These are phyloP conservation scores for Chernovozyma aurita DNA, from an alignment of 1,139 yeast genomes.

Conservation along the genomic window DNA sequence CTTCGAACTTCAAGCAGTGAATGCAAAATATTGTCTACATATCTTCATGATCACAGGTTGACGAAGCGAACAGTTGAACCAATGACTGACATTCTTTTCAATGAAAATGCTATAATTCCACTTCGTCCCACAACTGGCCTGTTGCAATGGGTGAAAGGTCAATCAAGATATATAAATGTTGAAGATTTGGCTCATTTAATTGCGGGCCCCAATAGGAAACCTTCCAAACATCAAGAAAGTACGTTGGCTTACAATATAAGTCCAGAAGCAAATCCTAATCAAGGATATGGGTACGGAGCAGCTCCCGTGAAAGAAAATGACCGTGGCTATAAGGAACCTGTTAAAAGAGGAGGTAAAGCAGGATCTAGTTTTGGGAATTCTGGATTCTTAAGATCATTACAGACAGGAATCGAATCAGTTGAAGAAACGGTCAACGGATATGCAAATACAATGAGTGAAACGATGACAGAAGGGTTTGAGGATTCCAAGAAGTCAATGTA, in stretches of 20 bases:
- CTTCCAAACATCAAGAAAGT: constrained; percentile 52
- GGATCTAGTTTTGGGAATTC: constrained; percentile 25
- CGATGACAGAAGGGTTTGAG: constrained; percentile 49
- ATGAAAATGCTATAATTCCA: constrained; percentile 60
- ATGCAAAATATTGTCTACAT: constrained; percentile 36
- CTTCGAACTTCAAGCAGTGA: constrained; percentile 56
- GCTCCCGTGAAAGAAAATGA: constrained; percentile 18
- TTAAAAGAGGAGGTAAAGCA: constrained; percentile 30
- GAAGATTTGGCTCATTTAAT: constrained; percentile 57
- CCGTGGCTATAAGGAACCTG: constrained; percentile 48
- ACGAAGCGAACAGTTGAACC: constrained; percentile 16
- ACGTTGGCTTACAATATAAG: constrained; percentile 51
- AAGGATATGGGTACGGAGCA: constrained; percentile 17
- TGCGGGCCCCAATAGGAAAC: constrained; percentile 57
- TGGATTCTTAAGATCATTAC: constrained; percentile 46
- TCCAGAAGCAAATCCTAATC: constrained; percentile 43
- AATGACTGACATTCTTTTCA: constrained; percentile 51
- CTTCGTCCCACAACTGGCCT: constrained; percentile 78
- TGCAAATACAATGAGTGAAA: constrained; percentile 52
- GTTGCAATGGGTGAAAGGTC: constrained; percentile 84
- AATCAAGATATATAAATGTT: constrained; percentile 49
- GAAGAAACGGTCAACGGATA: constrained; percentile 57
- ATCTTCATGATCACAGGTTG: constrained; percentile 33
- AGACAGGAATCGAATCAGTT: constrained; percentile 48
- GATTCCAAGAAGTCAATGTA: constrained; percentile 48